Base-by-base conservation (phyloP, 306 rosid genomes). In the Medicago arabica region DNA sequence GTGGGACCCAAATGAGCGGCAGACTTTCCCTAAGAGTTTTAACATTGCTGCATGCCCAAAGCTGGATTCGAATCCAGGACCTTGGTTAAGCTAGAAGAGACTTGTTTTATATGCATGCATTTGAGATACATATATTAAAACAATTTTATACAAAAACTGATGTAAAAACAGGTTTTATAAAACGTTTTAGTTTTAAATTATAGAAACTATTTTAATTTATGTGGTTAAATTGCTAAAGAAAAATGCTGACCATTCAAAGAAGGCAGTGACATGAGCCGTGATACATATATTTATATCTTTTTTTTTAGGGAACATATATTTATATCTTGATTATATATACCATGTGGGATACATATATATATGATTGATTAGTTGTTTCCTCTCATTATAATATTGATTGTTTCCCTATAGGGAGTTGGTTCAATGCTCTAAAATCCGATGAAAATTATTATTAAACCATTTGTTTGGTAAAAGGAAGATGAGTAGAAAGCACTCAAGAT, bases 401-500 rank as follows among this genome's bases (percentile, higher is more conserved):
- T 61, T 78, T 78, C 80, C 77, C 72, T 4, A 21, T 8, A 11
- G 77, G 80, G 16, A 59, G 82, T 72, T 23, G 39, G 23, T 77
- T 58, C 67, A 71, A 13, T 67, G 40, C 70, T 72, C 4, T 62
- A 41, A 78, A 54, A 28, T 15, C 17, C 18, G 60, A 16, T 49
- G 6, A 50, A 72, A 36, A 69, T 68, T 75, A 81, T 68, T 75
- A 81, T 39, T 41, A 78, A 71, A 62, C 13, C 14, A 12, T 41
- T 79, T 76, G 81, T 87, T 87, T 87, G 90, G 88, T 82, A 68
- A 72, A 79, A 61, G 84, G 86, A 73, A 81, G 90, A 78, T 86
- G 79, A 87, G 63, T 44, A 74, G 49, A 59, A 77, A 36, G 7
- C 38, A 34, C 38, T 34, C 38, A 34, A 34, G 7, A 34, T 34